Conservation (phyloP, 371 early-diverging fungal species). For the Modicella reniformis region DNA sequence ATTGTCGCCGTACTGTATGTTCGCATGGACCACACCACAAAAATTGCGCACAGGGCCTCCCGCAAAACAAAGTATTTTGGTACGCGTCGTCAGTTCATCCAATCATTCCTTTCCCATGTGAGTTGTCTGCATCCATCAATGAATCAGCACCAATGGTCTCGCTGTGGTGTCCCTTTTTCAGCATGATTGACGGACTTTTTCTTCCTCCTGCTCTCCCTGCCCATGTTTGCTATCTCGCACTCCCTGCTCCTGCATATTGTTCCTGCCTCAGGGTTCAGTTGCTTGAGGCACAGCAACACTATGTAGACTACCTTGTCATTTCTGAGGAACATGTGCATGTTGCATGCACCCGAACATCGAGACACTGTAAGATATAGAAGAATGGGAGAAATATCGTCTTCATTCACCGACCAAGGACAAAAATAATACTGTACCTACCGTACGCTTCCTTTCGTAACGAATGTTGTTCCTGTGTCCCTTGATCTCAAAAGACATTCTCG, state of each 20-base stretch:
- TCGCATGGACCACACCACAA: background rate
- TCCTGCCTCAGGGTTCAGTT: background rate
- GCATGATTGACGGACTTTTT: background rate
- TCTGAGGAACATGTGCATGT: background rate
- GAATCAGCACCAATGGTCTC: no score
- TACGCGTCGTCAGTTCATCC: no score
- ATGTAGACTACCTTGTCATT: background rate
- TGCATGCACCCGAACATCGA: background rate
- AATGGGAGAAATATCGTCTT: no score
- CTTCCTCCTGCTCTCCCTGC: background rate
- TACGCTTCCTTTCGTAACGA: no score
- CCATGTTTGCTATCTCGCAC: no score
- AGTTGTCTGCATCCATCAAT: no score
- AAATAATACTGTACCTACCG: no score
- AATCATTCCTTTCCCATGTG: no score
- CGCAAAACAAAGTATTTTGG: no score
- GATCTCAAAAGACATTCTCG: conserved; percentile 52
- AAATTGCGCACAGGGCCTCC: background rate
- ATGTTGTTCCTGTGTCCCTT: background rate
- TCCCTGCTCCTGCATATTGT: background rate
- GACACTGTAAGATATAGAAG: no score
- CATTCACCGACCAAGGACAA: no score
- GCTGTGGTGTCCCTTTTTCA: background rate
- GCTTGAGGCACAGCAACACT: background rate
- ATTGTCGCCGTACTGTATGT: background rate